Evolutionary conservation across 73 alveolate species (phyloP).

Genomic region (Paramecium octaurelia): DNA sequence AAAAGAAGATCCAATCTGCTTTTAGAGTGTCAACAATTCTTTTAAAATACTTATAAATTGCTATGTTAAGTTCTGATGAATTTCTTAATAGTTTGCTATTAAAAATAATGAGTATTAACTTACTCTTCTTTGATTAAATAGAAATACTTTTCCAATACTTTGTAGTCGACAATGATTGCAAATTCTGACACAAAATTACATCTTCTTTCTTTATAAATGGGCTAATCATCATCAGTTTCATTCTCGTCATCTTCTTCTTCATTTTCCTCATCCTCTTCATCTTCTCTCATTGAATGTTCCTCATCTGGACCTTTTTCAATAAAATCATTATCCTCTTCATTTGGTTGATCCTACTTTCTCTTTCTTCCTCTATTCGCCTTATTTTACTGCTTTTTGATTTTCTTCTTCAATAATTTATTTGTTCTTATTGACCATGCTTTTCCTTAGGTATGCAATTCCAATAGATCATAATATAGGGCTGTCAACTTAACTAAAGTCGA

Average conservation of each 20-base stretch:
- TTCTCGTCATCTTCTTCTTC: conserved; percentile 44
- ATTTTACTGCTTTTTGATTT: background rate
- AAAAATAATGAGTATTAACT: background rate
- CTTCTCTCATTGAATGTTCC: background rate
- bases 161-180: conserved; percentile 49
- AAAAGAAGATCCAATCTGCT: conserved; percentile 80
- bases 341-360: background rate
- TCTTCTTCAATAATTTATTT: conserved; percentile 43
- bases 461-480: conserved; percentile 45
- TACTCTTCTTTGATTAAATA: conserved; percentile 48
- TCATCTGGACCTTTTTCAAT: conserved; percentile 39
- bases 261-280: background rate
- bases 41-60: conserved; percentile 51
- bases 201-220: conserved; percentile 54
- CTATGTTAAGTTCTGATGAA: conserved; percentile 29
- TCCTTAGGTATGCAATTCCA: conserved; percentile 53
- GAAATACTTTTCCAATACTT: conserved; percentile 20
- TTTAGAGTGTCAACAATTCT: conserved; percentile 68
- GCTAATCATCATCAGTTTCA: conserved; percentile 50
- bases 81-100: conserved; percentile 35
- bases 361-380: background rate
- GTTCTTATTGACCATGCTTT: conserved; percentile 42
- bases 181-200: conserved; percentile 47
- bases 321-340: background rate
- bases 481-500: background rate